These are phyloP conservation scores for Paramecium biaurelia DNA, from an alignment of 73 alveolate species.

Conservation along the genomic window DNA sequence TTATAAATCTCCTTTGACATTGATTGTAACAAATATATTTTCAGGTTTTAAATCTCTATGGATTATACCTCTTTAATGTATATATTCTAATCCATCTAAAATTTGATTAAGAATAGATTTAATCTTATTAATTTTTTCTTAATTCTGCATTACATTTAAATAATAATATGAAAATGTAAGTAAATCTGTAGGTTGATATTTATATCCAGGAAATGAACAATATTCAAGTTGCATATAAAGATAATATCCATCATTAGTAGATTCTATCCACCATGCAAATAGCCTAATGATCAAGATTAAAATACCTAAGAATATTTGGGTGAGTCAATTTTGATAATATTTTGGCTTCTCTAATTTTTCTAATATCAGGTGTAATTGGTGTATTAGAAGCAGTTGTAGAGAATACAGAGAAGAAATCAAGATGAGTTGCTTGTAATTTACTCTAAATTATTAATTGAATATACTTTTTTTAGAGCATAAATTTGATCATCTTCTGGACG, in stretches of 20 bases:
- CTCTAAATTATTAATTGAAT: not conserved
- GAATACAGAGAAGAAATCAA: conserved; percentile 14
- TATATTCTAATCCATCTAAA: conserved; percentile 44
- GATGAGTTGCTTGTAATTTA: not conserved
- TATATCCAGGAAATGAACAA: conserved; percentile 49
- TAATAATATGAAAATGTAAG: conserved; percentile 30
- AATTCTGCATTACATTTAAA: conserved; percentile 7
- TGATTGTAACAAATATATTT: conserved; percentile 31
- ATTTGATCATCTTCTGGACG: conserved; percentile 46
- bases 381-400: not conserved
- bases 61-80: conserved; percentile 25
- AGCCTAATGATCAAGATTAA: not conserved
- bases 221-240: conserved; percentile 36
- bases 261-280: conserved; percentile 49
- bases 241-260: not conserved
- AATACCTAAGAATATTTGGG: conserved; percentile 34
- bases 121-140: not conserved
- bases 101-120: conserved; percentile 3
- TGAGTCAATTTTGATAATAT: conserved; percentile 51
- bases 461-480: conserved; percentile 27
- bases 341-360: conserved; percentile 54
- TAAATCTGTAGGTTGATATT: conserved; percentile 42
- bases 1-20: conserved; percentile 39
- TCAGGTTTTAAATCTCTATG: conserved; percentile 52
- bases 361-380: not conserved